Percentiles rank a stretch among this genome's conserved stretches.
Conservation (phyloP, 2,329 filamentous ascomycete genomes). For the Hymenoscyphus infarciens region DNA sequence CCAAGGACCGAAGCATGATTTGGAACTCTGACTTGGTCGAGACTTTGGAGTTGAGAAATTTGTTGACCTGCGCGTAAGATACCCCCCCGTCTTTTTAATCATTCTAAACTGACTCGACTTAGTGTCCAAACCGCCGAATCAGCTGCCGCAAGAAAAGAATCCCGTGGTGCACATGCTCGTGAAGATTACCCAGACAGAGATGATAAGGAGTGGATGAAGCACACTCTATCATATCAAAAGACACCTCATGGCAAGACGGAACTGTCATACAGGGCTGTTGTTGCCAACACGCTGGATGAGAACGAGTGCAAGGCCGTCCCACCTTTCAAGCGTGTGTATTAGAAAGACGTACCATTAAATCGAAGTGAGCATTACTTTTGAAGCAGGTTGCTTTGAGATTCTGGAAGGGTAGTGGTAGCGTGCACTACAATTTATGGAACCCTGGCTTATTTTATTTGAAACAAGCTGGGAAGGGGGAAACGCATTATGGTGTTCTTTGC, state of each 20-base stretch:
- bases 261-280: slow-evolving; percentile 80
- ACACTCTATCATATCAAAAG: slow-evolving; percentile 96
- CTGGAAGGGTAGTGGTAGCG: neutral
- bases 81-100: neutral
- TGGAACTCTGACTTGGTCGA: slow-evolving; percentile 98
- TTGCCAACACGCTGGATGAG: slow-evolving; percentile 82
- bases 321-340: slow-evolving; percentile 93
- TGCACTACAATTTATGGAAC: neutral
- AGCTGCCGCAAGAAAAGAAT: slow-evolving; percentile 93
- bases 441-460: neutral
- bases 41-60: slow-evolving; percentile 90
- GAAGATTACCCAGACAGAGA: slow-evolving; percentile 96
- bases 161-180: slow-evolving; percentile 91
- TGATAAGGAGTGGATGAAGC: slow-evolving; percentile 98
- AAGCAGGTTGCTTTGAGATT: neutral
- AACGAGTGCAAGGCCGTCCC: slow-evolving; percentile 94
- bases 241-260: slow-evolving; percentile 83
- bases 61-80: slow-evolving; percentile 90
- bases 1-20: slow-evolving; percentile 99
- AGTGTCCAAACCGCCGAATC: slow-evolving; percentile 87
- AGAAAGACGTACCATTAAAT: slow-evolving; percentile 35
- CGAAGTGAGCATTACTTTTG: neutral
- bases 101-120: slow-evolving; percentile 13
- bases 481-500: neutral
- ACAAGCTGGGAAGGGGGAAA: neutral